Conservation (phyloP, 176 grass and related monocot species). For the Cenchrus americanus region DNA sequence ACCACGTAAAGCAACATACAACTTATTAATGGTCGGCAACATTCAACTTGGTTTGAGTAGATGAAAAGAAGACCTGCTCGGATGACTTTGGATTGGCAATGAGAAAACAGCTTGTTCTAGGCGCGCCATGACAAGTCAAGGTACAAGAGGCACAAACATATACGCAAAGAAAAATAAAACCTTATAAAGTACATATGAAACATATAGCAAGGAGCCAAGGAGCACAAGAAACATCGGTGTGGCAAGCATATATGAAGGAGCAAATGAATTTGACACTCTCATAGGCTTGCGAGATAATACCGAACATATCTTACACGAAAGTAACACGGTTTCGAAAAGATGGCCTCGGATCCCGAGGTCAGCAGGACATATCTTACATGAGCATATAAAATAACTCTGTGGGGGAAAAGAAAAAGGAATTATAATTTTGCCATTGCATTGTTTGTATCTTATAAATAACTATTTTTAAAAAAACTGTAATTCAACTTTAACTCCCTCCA, state of each 20-base stretch:
- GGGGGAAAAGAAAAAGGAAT: too few relatives aligned
- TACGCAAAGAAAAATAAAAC: slow-evolving; percentile 52
- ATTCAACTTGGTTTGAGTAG: slow-evolving; percentile 76
- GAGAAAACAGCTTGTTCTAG: slow-evolving; percentile 91
- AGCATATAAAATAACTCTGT: too few relatives aligned
- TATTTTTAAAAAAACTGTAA: too few relatives aligned
- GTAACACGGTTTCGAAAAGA: slow-evolving; percentile 97
- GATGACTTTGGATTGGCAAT: slow-evolving; percentile 67
- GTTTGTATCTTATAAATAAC: too few relatives aligned
- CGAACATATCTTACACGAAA: slow-evolving; percentile 93
- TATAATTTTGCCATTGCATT: too few relatives aligned
- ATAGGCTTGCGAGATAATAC: slow-evolving; percentile 49
- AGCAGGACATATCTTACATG: too few relatives aligned
- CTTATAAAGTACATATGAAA: not conserved
- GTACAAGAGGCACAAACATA: slow-evolving; percentile 85
- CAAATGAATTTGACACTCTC: slow-evolving; percentile 4
- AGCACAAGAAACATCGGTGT: slow-evolving; percentile 1
- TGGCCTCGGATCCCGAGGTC: slow-evolving; percentile 83
- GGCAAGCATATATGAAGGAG: not conserved
- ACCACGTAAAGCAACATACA: too few relatives aligned
- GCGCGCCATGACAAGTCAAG: slow-evolving; percentile 90
- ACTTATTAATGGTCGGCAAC: not conserved
- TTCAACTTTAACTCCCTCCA: too few relatives aligned
- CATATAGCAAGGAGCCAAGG: not conserved
- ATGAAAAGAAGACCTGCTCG: slow-evolving; percentile 89